Percentiles rank a stretch among this genome's conserved stretches.
Conservation (phyloP, 148 eudicot species). For the Beta vulgaris region DNA sequence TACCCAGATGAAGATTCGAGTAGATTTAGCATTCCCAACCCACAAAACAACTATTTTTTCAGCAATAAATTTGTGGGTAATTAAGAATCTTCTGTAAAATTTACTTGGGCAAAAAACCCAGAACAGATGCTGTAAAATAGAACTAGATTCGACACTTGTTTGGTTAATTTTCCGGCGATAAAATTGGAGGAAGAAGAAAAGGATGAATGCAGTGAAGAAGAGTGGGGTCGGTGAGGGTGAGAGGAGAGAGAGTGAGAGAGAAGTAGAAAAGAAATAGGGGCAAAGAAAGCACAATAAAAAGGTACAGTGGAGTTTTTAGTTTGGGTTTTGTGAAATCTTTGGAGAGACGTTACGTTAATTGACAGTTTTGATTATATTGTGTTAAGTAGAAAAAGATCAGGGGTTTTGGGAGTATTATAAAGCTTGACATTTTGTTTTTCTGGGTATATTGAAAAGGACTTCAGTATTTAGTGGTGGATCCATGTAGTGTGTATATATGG, state of each 20-base stretch:
- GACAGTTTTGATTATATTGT: conserved; percentile 8
- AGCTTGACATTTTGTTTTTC: neutral
- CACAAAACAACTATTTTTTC: neutral
- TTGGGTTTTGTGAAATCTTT: conserved; percentile 56
- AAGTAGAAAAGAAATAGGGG: neutral
- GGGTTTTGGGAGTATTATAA: conserved; percentile 13
- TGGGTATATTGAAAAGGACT: neutral
- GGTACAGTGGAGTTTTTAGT: conserved; percentile 25
- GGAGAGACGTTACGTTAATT: conserved; percentile 62
- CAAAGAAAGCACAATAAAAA: conserved; percentile 11
- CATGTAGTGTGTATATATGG: neutral
- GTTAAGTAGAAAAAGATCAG: neutral
- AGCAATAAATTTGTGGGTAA: neutral
- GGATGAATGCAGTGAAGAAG: conserved; percentile 28
- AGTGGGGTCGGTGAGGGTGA: conserved; percentile 33
- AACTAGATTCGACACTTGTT: conserved; percentile 18
- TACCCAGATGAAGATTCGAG: conserved; percentile 18
- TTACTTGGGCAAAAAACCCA: neutral
- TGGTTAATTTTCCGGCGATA: conserved; percentile 25
- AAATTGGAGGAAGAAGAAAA: conserved; percentile 16
- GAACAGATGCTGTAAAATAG: conserved; percentile 1
- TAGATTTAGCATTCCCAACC: conserved; percentile 26
- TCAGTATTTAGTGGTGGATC: neutral
- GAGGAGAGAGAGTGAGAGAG: conserved; percentile 19
- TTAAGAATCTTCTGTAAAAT: neutral